Conservation (phyloP, 176 grass and related monocot genomes). For the Pontederia crassipes region DNA sequence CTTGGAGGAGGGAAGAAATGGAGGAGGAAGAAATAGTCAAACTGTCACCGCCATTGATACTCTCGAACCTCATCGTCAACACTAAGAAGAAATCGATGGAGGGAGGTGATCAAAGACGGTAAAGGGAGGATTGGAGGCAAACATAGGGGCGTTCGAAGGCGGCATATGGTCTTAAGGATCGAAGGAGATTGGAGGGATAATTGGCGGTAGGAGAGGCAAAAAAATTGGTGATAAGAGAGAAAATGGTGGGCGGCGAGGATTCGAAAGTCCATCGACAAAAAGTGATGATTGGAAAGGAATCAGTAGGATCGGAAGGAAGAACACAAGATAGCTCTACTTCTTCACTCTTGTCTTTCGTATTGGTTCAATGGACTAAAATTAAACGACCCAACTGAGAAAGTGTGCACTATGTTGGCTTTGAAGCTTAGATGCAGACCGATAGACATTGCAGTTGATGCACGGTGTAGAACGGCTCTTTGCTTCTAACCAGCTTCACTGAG, state of each 20-base stretch:
- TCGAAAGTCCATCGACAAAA: slow-evolving; percentile 14
- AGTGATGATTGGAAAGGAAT: slow-evolving; percentile 7
- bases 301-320: slow-evolving; percentile 18
- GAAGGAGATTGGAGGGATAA: neutral
- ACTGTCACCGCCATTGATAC: too few relatives aligned
- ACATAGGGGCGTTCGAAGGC: too few relatives aligned
- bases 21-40: too few relatives aligned
- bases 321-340: slow-evolving; percentile 8
- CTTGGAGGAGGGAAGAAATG: too few relatives aligned
- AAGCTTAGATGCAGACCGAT: slow-evolving; percentile 15
- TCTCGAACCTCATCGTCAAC: too few relatives aligned
- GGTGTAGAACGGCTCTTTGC: slow-evolving; percentile 24
- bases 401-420: slow-evolving; percentile 4
- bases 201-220: slow-evolving; percentile 1
- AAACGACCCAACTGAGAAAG: slow-evolving; percentile 30
- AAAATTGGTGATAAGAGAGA: slow-evolving; percentile 6
- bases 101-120: neutral
- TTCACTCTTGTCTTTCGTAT: neutral
- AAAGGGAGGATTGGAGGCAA: neutral
- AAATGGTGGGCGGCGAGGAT: slow-evolving; percentile 6
- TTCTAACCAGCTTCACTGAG: slow-evolving; percentile 19
- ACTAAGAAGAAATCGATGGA: too few relatives aligned
- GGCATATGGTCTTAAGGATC: too few relatives aligned
- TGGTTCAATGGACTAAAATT: slow-evolving; percentile 26
- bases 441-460: slow-evolving; percentile 16